Evolutionary conservation across 177 flowering plant species (phyloP).

Genomic region (Vitis hybrid): DNA sequence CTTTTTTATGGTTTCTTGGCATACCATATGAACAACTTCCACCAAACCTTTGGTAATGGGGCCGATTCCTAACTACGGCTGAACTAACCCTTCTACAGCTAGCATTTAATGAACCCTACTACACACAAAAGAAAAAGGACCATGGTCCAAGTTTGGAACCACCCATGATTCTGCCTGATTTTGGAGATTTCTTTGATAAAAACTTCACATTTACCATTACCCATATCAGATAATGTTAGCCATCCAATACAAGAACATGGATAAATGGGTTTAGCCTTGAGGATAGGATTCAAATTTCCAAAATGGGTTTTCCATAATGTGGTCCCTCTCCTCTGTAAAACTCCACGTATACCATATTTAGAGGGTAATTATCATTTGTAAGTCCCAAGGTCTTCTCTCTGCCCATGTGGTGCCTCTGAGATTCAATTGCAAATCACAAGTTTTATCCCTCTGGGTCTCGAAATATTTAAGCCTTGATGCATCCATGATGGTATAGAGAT

Average conservation of each 20-base stretch:
- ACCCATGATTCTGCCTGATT: too few species aligned
- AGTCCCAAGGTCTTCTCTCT: conserved; percentile 3
- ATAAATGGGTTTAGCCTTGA: neutral
- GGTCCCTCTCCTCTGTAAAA: conserved; percentile 7
- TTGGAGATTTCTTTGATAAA: neutral
- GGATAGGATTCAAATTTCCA: neutral
- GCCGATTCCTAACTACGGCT: conserved; percentile 6
- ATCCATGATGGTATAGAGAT: too few species aligned
- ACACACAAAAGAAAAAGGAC: too few species aligned
- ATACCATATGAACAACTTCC: conserved; percentile 10
- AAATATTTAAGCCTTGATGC: too few species aligned
- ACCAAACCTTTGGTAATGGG: conserved; percentile 16
- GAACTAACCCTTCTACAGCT: conserved; percentile 6
- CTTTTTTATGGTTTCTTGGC: neutral
- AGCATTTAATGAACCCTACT: too few species aligned
- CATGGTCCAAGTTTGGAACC: too few species aligned
- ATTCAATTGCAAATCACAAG: neutral
- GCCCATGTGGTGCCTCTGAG: conserved; percentile 5
- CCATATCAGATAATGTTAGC: too few species aligned
- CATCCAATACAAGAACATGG: neutral
- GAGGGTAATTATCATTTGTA: conserved; percentile 1
- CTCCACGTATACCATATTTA: conserved; percentile 1
- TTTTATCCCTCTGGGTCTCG: neutral
- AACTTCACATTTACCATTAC: too few species aligned
- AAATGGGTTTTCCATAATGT: neutral